phyloP scores from a whole-genome alignment of 2,329 filamentous ascomycete species.

The Epichloe festucae region DNA sequence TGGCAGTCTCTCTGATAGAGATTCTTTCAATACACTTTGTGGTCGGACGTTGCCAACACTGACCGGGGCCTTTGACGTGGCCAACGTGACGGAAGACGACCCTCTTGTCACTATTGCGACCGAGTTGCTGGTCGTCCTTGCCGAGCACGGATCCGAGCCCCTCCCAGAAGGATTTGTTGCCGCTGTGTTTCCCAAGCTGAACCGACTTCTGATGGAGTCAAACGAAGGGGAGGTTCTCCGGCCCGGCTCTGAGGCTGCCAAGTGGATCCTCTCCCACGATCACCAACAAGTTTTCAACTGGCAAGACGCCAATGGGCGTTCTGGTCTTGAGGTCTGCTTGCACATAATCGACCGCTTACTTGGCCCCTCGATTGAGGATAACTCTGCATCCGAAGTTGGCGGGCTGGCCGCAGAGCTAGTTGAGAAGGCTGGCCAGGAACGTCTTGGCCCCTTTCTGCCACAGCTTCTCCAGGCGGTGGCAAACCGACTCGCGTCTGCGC shows the following conservation, averaged over 20 bases:
- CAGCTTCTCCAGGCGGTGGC: conserved; percentile 85
- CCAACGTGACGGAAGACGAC: conserved; percentile 71
- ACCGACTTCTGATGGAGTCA: conserved; percentile 66
- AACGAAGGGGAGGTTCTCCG: conserved; percentile 81
- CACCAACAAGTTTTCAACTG: conserved; percentile 81
- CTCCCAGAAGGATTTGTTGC: conserved; percentile 78
- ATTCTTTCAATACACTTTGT: conserved; percentile 67
- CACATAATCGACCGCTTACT: conserved; percentile 87
- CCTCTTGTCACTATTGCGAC: conserved; percentile 77
- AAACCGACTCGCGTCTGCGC: conserved; percentile 65
- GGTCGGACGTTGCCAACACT: conserved; percentile 77
- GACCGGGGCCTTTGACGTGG: conserved; percentile 80
- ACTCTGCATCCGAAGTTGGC: conserved; percentile 90
- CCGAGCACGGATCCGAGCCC: conserved; percentile 72
- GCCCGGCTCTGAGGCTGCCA: conserved; percentile 72
- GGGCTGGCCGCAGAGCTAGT: conserved; percentile 88
- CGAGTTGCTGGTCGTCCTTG: conserved; percentile 68
- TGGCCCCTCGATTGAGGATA: conserved; percentile 73
- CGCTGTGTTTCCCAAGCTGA: conserved; percentile 77
- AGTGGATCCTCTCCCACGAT: conserved; percentile 82
- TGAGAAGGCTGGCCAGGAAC: conserved; percentile 85
- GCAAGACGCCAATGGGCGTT: conserved; percentile 67
- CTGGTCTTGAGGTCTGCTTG: conserved; percentile 76
- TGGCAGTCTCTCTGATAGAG: conserved; percentile 48
- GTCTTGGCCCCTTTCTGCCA: conserved; percentile 77